Percentiles rank a stretch among this genome's conserved stretches.
Evolutionary conservation across 371 early-diverging fungal species (phyloP).

Genomic region (Haplosporangium sp.): DNA sequence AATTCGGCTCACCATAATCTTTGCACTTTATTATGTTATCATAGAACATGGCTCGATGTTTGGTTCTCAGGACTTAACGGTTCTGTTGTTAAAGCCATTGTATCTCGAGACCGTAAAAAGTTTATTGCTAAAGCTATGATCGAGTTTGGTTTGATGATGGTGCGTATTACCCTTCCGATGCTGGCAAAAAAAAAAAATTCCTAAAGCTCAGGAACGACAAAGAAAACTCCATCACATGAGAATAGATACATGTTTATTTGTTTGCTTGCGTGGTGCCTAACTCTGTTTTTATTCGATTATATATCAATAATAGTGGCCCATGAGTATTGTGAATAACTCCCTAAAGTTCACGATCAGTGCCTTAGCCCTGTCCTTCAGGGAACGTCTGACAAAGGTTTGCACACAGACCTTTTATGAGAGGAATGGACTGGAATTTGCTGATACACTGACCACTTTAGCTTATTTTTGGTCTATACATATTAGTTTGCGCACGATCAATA

Average conservation of each 20-base stretch:
- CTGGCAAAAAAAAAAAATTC: neutral
- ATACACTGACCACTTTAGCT: neutral
- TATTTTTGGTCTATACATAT: neutral
- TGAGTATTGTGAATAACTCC: constrained; percentile 81
- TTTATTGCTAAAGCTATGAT: constrained; percentile 74
- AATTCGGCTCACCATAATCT: neutral
- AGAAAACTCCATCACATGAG: constrained; percentile 5
- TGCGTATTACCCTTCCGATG: constrained; percentile 26
- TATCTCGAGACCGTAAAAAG: constrained; percentile 71
- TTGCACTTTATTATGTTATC: neutral
- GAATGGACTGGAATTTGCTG: neutral
- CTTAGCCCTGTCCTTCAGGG: constrained; percentile 82
- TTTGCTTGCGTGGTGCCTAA: neutral
- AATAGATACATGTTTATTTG: neutral
- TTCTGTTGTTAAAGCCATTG: constrained; percentile 80
- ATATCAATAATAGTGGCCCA: constrained; percentile 69
- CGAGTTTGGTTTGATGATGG: constrained; percentile 84
- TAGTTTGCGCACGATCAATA: constrained; percentile 87
- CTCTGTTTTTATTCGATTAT: neutral
- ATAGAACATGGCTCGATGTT: constrained; percentile 80
- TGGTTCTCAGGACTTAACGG: constrained; percentile 82
- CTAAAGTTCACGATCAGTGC: constrained; percentile 77
- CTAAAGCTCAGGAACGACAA: neutral
- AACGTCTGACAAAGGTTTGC: constrained; percentile 74
- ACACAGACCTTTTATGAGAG: neutral